Evolutionary conservation across 2,329 filamentous ascomycete species (phyloP).

Genomic region (Arthrobotrys musiformis): DNA sequence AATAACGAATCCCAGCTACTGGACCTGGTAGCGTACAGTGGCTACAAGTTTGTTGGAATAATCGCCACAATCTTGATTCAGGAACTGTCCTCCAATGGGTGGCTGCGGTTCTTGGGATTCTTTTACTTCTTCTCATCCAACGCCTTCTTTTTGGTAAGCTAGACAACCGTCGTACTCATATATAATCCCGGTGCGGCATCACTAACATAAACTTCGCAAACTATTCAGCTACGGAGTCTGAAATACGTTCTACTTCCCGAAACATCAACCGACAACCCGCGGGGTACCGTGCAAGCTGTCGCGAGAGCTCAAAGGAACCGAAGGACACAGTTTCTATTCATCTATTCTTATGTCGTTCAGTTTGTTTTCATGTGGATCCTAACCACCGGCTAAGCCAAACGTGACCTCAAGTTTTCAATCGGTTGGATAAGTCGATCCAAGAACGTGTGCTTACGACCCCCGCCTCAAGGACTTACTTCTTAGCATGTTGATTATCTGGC

Average conservation of each 20-base stretch:
- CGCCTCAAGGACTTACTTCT: too few species aligned
- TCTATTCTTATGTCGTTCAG: slow-evolving; percentile 94
- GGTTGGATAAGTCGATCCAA: not conserved
- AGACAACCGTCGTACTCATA: not conserved
- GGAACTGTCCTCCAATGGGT: slow-evolving; percentile 69
- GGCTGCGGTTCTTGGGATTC: slow-evolving; percentile 88
- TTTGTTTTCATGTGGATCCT: slow-evolving; percentile 92
- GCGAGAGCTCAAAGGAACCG: slow-evolving; percentile 86
- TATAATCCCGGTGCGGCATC: not conserved
- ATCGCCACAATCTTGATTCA: slow-evolving; percentile 79
- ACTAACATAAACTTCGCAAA: slow-evolving; percentile 7
- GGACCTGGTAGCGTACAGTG: slow-evolving; percentile 93
- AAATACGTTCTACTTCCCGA: slow-evolving; percentile 96
- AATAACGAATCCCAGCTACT: slow-evolving; percentile 92
- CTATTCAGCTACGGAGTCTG: slow-evolving; percentile 81
- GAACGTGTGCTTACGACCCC: not conserved
- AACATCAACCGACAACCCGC: slow-evolving; percentile 73
- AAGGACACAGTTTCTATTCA: slow-evolving; percentile 89
- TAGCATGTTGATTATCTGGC: not conserved
- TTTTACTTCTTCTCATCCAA: slow-evolving; percentile 92
- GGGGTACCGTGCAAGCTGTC: slow-evolving; percentile 74
- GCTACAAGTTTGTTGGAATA: slow-evolving; percentile 98
- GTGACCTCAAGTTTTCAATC: not conserved
- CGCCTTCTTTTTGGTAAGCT: slow-evolving; percentile 87
- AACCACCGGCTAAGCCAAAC: slow-evolving; percentile 64